These are phyloP conservation scores for Cystoderma amianthinum DNA, from an alignment of 768 basidiomycete genomes.

Conservation along the genomic window DNA sequence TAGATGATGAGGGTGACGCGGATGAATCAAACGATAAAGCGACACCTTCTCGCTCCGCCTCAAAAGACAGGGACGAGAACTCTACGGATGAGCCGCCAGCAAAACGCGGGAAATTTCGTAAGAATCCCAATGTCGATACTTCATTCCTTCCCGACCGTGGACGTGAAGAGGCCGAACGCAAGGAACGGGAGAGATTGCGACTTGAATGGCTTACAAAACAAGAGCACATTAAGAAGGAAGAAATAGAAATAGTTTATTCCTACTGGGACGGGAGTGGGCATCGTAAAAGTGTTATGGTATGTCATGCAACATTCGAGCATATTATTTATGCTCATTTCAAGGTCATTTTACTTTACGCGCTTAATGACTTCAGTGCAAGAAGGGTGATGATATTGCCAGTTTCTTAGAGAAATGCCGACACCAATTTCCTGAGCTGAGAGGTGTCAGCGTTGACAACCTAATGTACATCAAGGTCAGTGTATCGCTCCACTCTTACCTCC, in stretches of 20 bases:
- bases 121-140: slow-evolving; percentile 96
- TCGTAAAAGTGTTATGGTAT: slow-evolving; percentile 81
- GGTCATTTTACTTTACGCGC: background rate
- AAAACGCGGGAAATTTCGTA: slow-evolving; percentile 79
- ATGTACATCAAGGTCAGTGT: slow-evolving; percentile 96
- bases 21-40: slow-evolving; percentile 26
- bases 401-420: slow-evolving; percentile 92
- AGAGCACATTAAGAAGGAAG: slow-evolving; percentile 54
- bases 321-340: background rate
- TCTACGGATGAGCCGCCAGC: slow-evolving; percentile 36
- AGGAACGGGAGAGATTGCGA: slow-evolving; percentile 81
- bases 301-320: slow-evolving; percentile 18
- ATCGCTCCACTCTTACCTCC: slow-evolving; percentile 3
- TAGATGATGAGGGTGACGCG: slow-evolving; percentile 62
- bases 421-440: slow-evolving; percentile 89
- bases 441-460: slow-evolving; percentile 88
- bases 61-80: slow-evolving; percentile 30
- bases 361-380: slow-evolving; percentile 73
- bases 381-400: slow-evolving; percentile 80
- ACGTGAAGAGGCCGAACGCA: slow-evolving; percentile 87
- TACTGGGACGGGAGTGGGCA: slow-evolving; percentile 99
- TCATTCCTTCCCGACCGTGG: slow-evolving; percentile 98
- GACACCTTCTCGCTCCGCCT: slow-evolving; percentile 19
- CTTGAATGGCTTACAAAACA: slow-evolving; percentile 82
- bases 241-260: slow-evolving; percentile 91